These are phyloP conservation scores for Trypethelium eluteriae DNA, from an alignment of 495 filamentous ascomycete species.

Conservation along the genomic window DNA sequence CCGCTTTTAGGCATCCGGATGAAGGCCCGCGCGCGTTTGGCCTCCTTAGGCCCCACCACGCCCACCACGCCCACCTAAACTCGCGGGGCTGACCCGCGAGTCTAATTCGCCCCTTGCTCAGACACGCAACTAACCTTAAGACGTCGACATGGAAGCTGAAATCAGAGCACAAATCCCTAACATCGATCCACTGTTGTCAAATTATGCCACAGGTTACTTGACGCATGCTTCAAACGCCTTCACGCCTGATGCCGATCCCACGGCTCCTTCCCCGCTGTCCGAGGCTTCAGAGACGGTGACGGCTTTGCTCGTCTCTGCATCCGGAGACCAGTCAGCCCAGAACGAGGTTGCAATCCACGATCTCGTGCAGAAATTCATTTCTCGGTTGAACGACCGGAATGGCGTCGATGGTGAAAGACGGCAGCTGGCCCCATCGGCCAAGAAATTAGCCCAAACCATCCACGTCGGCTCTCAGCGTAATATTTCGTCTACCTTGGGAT, in stretches of 20 bases:
- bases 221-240: conserved; percentile 83
- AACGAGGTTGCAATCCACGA: conserved; percentile 70
- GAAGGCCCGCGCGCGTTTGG: too few relatives aligned
- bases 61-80: background rate
- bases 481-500: conserved; percentile 87
- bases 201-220: conserved; percentile 91
- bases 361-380: conserved; percentile 85
- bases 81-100: background rate
- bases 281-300: conserved; percentile 81
- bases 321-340: conserved; percentile 62
- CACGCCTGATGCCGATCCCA: conserved; percentile 63
- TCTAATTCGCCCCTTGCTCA: background rate
- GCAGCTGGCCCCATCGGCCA: conserved; percentile 66
- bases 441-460: conserved; percentile 86
- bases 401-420: conserved; percentile 60
- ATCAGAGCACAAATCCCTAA: conserved; percentile 78
- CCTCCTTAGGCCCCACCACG: background rate
- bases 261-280: conserved; percentile 60
- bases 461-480: conserved; percentile 90
- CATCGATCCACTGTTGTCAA: conserved; percentile 81
- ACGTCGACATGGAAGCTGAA: conserved; percentile 71
- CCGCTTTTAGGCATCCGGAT: too few relatives aligned
- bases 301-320: conserved; percentile 81
- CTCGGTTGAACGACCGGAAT: conserved; percentile 65
- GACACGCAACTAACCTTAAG: conserved; percentile 9